Percentiles rank a stretch among this genome's conserved stretches.
phyloP scores from a whole-genome alignment of 306 rosid genomes.

The Cicer cuneatum region DNA sequence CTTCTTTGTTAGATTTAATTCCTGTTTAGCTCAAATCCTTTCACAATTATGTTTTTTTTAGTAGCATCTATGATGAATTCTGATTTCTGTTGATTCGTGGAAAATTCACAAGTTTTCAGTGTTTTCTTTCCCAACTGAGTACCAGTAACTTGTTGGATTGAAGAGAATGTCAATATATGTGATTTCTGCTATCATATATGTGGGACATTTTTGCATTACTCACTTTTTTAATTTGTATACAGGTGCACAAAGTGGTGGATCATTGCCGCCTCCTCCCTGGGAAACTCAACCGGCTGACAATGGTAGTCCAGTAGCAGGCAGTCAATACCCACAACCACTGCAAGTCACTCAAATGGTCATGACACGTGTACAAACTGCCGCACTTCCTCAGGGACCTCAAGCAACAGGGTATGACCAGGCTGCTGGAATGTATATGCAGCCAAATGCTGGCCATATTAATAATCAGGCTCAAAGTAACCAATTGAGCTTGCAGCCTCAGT shows the following conservation, averaged over 20 bases:
- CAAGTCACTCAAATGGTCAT: conserved; percentile 68
- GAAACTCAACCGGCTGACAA: conserved; percentile 77
- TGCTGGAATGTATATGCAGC: conserved; percentile 73
- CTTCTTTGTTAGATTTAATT: conserved; percentile 40
- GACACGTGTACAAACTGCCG: conserved; percentile 57
- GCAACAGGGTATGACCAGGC: conserved; percentile 64
- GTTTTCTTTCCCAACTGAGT: conserved; percentile 24
- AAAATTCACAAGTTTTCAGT: conserved; percentile 24
- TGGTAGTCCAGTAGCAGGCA: conserved; percentile 58
- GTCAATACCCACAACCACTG: conserved; percentile 76
- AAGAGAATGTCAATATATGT: conserved; percentile 35
- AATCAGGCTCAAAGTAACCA: conserved; percentile 68
- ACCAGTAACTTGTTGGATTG: conserved; percentile 33
- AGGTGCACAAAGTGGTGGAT: conserved; percentile 71
- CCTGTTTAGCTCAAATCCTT: conserved; percentile 42
- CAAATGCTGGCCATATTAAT: conserved; percentile 64
- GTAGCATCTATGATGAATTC: conserved; percentile 13
- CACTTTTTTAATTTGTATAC: conserved; percentile 36
- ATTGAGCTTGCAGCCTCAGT: conserved; percentile 57
- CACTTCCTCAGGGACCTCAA: conserved; percentile 69
- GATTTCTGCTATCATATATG: conserved; percentile 22
- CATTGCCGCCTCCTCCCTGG: conserved; percentile 99
- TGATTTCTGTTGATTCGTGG: conserved; percentile 29
- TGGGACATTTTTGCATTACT: conserved; percentile 23
- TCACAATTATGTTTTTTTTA: conserved; percentile 37